phyloP scores from a whole-genome alignment of 192 early-diverging fungal genomes.

The Entophlyctis helioformis region DNA sequence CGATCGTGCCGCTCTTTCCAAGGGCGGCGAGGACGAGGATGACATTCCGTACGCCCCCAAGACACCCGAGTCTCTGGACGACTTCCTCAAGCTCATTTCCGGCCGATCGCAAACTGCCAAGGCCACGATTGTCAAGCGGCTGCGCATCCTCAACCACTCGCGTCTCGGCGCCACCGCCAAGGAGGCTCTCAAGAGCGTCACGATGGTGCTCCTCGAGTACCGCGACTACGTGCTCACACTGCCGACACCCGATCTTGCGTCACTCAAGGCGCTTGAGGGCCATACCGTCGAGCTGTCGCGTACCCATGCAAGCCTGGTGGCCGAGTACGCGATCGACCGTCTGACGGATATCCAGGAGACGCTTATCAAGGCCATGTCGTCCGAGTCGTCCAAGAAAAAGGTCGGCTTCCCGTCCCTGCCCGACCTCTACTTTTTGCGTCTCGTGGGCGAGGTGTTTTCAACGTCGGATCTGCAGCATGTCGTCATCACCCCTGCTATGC shows the following conservation, averaged over 20 bases:
- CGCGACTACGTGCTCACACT: slow-evolving; percentile 50
- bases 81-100: slow-evolving; percentile 57
- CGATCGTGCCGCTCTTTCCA: no score
- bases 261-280: slow-evolving; percentile 10
- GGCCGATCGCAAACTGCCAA: slow-evolving; percentile 55
- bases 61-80: slow-evolving; percentile 60
- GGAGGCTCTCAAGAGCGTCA: slow-evolving; percentile 35
- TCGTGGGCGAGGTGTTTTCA: slow-evolving; percentile 71
- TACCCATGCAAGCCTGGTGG: slow-evolving; percentile 6
- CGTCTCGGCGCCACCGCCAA: slow-evolving; percentile 73
- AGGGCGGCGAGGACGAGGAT: no score
- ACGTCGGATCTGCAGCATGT: slow-evolving; percentile 85
- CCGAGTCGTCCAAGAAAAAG: not conserved
- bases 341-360: slow-evolving; percentile 5
- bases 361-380: not conserved
- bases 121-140: slow-evolving; percentile 60
- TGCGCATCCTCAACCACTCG: slow-evolving; percentile 73
- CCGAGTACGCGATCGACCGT: slow-evolving; percentile 2
- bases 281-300: slow-evolving; percentile 19
- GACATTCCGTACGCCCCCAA: slow-evolving; percentile 77
- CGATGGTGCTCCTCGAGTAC: slow-evolving; percentile 58
- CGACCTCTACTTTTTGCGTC: slow-evolving; percentile 54
- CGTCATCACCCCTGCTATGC: slow-evolving; percentile 71
- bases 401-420: no score
- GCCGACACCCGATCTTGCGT: slow-evolving; percentile 17